Base-by-base conservation (phyloP, 768 basidiomycete species). In the Lactarius psammicola region DNA sequence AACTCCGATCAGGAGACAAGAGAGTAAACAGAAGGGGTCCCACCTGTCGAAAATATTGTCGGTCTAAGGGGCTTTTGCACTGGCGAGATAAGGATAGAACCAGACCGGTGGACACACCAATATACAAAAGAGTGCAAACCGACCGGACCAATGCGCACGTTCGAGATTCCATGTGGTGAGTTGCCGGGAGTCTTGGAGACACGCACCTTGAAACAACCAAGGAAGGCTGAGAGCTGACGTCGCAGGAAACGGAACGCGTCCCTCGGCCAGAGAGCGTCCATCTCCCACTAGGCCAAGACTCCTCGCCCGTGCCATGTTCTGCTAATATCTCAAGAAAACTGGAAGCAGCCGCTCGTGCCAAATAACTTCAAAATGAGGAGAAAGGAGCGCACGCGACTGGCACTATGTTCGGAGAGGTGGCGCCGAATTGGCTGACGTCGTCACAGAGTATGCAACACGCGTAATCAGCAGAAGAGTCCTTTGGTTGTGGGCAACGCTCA, bases 201-300 rank as follows among this genome's bases (percentile, higher is more conserved):
- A 31, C 28, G 26, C 30, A 60, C 59, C 31, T 26, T 33, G 42
- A 33, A n/a, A 34, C 23, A 23, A 34, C 15, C 44, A 13, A 15
- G 31, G 59, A 5, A 60, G 17, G 15, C 20, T 49, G 17, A 31
- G 44, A 26, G 42, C 58, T 34, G 30, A 26, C 31, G 13, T 49
- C 44, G 20, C 42, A 33, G 58, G 28, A 59, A 59, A 33, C 44
- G 44, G 31, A 60, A 49, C 59, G 31, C 31, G 17, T 60, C 44
- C 31, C 44, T 59, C 58, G 42, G 58, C 58, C 58, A 13, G 58
- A 46, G 58, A 59, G 58, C 42, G 28, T 33, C 58, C 58, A 46
- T 30, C 8, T 59, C 42, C 58, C 15, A 31, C 28, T n/a, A 23
- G 23, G 57, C 40, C 28, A 31, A 54, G 28, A 8, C 17, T 8